phyloP scores from a whole-genome alignment of 2,329 filamentous ascomycete species.

The Exophiala aquamarina region DNA sequence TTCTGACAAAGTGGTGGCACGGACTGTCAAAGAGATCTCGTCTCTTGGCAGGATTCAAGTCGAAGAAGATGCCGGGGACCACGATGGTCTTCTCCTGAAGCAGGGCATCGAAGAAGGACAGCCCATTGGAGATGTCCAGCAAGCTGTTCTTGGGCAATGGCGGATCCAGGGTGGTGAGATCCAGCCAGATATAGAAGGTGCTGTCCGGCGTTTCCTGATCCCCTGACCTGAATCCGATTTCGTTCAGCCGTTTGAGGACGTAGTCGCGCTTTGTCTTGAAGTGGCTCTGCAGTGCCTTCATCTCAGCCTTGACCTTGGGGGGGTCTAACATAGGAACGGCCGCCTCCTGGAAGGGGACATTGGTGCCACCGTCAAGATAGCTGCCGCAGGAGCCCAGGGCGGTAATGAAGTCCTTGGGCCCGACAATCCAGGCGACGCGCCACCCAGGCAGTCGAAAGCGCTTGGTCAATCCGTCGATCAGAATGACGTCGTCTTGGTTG shows the following conservation, averaged over 20 bases:
- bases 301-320: constrained; percentile 74
- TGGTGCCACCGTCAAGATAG: constrained; percentile 91
- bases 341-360: constrained; percentile 93
- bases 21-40: constrained; percentile 91
- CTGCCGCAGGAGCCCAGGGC: constrained; percentile 90
- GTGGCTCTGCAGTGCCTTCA: constrained; percentile 84
- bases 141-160: constrained; percentile 59
- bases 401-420: constrained; percentile 93
- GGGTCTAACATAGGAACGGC: constrained; percentile 93
- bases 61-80: constrained; percentile 96
- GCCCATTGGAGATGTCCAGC: constrained; percentile 77
- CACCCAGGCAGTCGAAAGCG: constrained; percentile 93
- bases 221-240: constrained; percentile 73
- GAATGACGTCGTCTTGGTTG: constrained; percentile 84
- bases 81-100: constrained; percentile 93
- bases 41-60: constrained; percentile 85
- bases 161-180: constrained; percentile 50
- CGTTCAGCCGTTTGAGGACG: constrained; percentile 73
- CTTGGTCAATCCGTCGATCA: constrained; percentile 95
- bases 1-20: constrained; percentile 86
- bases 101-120: constrained; percentile 97
- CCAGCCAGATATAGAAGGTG: constrained; percentile 90
- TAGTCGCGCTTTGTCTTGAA: constrained; percentile 94
- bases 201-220: constrained; percentile 82
- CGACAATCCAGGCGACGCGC: constrained; percentile 95